Conservation (phyloP, 164 flowering plant species). For the Berberis thunbergii region DNA sequence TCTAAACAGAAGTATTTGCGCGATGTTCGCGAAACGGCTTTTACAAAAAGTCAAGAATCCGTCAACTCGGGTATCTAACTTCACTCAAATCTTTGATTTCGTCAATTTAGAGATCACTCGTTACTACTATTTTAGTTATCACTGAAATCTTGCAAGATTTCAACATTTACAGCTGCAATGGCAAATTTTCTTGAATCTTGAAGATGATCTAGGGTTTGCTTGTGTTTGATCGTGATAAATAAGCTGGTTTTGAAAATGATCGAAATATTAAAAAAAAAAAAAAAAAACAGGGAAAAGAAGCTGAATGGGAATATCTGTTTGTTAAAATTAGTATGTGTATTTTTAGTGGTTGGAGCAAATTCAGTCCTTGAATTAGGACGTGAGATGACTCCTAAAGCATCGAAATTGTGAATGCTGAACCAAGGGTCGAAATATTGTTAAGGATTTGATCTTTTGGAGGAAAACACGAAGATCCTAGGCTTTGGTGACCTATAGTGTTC, state of each 20-base stretch:
- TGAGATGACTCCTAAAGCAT: no score
- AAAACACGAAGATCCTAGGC: no score
- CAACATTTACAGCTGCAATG: not conserved
- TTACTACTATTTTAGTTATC: not conserved
- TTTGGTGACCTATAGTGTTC: no score
- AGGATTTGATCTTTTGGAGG: no score
- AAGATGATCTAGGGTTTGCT: not conserved
- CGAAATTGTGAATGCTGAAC: no score
- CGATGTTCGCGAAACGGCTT: constrained; percentile 65
- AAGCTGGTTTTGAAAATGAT: not conserved
- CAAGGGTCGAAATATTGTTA: no score
- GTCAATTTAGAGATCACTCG: not conserved
- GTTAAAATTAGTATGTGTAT: no score
- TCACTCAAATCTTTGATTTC: constrained; percentile 16
- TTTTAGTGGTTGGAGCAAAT: no score
- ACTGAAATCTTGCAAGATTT: not conserved
- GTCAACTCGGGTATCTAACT: not conserved
- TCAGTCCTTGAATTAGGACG: no score
- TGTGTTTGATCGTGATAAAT: not conserved
- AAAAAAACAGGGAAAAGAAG: no score
- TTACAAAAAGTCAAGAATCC: constrained; percentile 47
- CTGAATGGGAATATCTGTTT: no score
- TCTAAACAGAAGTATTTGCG: constrained; percentile 1
- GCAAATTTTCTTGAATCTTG: not conserved
- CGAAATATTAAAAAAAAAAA: no score